Base-by-base conservation (phyloP, 2,329 filamentous ascomycete species). In the Corniculantispora saksenae region DNA sequence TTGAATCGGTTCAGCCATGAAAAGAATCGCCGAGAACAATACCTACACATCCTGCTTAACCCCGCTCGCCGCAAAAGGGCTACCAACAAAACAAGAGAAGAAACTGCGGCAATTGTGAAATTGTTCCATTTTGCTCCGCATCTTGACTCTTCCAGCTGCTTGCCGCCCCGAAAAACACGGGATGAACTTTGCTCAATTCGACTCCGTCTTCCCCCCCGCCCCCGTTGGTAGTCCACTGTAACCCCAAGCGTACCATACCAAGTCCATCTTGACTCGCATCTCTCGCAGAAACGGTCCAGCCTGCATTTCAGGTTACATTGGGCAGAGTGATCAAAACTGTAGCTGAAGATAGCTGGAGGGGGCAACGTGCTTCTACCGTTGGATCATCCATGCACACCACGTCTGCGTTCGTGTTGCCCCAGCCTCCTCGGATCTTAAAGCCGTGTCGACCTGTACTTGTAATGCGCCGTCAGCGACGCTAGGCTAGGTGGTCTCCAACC, bases 1-100 rank as follows among this genome's bases (percentile, higher is more conserved):
- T 21, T 32, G 10, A 17, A 53, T 53, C 50, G 23, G 60, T 59
- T 50, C 57, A 50, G 27, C 43, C 27, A 47, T 27, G 9, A 47
- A 54, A 35, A 55, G 50, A 40, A 35, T 62, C 48, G 50, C 60
- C 60, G 60, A 62, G 48, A 32, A 10, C 32, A 43, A 43, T 9
- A n/a, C n/a, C 2, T 19, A 40, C 23, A 43, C 12, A 56, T 4
- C 10, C 19, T 32, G 53, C 53, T 56, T 15, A 32, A 32, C 32
- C 32, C 32, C 32, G 32, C 32, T 32, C 32, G 32, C 32, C n/a
- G 10, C 32, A 40, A 19, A 53, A 29, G 12, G 3, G 38, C 38
- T 43, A 43, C 38, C 17, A 43, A 43, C 6, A 43, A 43, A 43
- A 43, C 5, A 13, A 6, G 4, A 6, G 12, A 43, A 13, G 12